phyloP scores from a whole-genome alignment of 495 filamentous ascomycete species.

The Gamarada debralockiae region DNA sequence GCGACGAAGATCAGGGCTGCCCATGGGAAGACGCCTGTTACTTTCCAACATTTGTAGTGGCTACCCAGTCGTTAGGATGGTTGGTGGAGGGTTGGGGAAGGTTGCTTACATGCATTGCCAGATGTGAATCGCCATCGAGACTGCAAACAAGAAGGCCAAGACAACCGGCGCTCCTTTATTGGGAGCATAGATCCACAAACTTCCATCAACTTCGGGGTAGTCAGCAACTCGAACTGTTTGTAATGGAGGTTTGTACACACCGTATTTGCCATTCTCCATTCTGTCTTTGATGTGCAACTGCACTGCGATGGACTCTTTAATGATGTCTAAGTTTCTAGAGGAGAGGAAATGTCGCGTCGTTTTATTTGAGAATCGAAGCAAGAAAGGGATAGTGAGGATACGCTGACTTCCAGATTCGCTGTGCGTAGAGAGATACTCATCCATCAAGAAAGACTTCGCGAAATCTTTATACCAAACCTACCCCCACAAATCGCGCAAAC shows the following conservation, averaged over 20 bases:
- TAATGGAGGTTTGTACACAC: constrained; percentile 13
- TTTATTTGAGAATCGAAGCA: too few species aligned
- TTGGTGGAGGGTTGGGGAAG: not conserved
- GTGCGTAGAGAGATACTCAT: too few species aligned
- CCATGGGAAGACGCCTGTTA: constrained; percentile 53
- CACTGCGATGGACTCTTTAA: too few species aligned
- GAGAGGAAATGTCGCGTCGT: too few species aligned
- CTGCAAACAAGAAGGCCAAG: constrained; percentile 60
- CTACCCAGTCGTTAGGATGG: constrained; percentile 20
- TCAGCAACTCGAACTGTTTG: not conserved
- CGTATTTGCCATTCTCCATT: constrained; percentile 36
- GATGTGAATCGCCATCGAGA: constrained; percentile 53
- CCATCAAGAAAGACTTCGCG: too few species aligned
- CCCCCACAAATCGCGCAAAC: too few species aligned
- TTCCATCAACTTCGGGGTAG: constrained; percentile 37
- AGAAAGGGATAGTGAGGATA: too few species aligned
- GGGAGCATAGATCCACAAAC: constrained; percentile 68
- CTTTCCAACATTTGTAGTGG: constrained; percentile 45
- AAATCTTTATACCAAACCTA: too few species aligned
- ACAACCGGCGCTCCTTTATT: constrained; percentile 69
- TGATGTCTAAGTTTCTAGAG: too few species aligned
- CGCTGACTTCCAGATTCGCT: too few species aligned
- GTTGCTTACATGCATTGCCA: constrained; percentile 59
- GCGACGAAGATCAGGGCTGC: constrained; percentile 40
- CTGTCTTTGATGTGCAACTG: too few species aligned